Evolutionary conservation across 495 filamentous ascomycete genomes (phyloP).

Genomic region (Neurospora terricola): DNA sequence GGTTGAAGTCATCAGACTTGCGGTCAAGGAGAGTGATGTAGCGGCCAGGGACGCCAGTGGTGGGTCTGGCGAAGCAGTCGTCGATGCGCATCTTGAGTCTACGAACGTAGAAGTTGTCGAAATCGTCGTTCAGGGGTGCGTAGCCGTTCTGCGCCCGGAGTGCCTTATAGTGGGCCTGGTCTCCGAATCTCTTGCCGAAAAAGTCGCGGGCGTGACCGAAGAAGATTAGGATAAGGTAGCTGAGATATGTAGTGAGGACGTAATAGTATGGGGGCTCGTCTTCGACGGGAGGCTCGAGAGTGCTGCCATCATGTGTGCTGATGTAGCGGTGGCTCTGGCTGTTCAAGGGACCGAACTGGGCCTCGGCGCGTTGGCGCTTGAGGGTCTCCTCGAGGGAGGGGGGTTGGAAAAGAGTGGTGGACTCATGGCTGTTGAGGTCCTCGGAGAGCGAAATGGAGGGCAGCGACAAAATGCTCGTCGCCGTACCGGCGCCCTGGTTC

Average conservation of each 20-base stretch:
- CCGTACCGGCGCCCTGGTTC: conserved; percentile 50
- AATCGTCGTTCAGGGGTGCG: conserved; percentile 94
- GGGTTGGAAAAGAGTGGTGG: conserved; percentile 82
- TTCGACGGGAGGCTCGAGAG: conserved; percentile 72
- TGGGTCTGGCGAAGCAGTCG: conserved; percentile 88
- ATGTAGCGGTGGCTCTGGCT: conserved; percentile 73
- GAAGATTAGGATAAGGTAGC: conserved; percentile 89
- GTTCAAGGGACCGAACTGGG: conserved; percentile 84
- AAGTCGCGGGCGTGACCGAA: conserved; percentile 95
- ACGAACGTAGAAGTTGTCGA: conserved; percentile 96
- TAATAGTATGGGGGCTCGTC: conserved; percentile 97
- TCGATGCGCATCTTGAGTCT: conserved; percentile 89
- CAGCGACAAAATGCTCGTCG: conserved; percentile 58
- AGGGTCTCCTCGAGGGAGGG: conserved; percentile 78
- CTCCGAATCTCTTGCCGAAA: conserved; percentile 89
- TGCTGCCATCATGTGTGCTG: conserved; percentile 64
- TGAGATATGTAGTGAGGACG: conserved; percentile 92
- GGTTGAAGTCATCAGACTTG: conserved; percentile 77
- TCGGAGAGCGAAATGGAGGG: conserved; percentile 91
- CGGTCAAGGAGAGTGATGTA: conserved; percentile 89
- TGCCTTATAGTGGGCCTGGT: conserved; percentile 69
- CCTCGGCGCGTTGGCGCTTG: conserved; percentile 64
- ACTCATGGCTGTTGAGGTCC: conserved; percentile 56
- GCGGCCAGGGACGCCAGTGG: conserved; percentile 86
- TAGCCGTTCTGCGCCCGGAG: conserved; percentile 79